phyloP scores from a whole-genome alignment of 805 yeast species.

The Yarrowia phangngaensis region DNA sequence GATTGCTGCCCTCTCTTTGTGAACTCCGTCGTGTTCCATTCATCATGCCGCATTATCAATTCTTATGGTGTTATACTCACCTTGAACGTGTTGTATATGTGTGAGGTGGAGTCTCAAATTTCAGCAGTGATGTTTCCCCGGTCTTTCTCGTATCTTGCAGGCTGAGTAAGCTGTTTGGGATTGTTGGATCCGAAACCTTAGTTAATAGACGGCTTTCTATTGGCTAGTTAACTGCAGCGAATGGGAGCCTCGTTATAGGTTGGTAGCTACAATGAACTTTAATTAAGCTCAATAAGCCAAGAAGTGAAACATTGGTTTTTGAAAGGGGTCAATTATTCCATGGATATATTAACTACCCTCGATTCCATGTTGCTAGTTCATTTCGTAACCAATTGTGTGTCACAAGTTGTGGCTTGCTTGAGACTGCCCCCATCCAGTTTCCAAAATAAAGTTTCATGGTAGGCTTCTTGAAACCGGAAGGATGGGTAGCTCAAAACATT shows the following conservation, averaged over 20 bases:
- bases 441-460: neutral
- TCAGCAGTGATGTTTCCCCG: conserved; percentile 17
- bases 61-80: conserved; percentile 1
- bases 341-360: too few relatives aligned
- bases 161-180: conserved; percentile 19
- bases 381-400: neutral
- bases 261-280: neutral
- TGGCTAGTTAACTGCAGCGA: conserved; percentile 8
- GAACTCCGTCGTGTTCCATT: too few relatives aligned
- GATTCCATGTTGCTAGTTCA: too few relatives aligned
- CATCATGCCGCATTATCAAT: too few relatives aligned
- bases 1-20: too few relatives aligned
- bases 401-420: too few relatives aligned
- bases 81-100: conserved; percentile 6
- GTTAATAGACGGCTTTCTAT: neutral
- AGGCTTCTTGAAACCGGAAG: too few relatives aligned
- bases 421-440: too few relatives aligned
- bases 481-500: too few relatives aligned
- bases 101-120: conserved; percentile 1
- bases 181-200: conserved; percentile 4
- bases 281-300: neutral
- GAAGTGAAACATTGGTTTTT: too few relatives aligned
- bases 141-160: conserved; percentile 12
- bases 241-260: conserved; percentile 18
- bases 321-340: too few relatives aligned